Evolutionary conservation across 441 rosid species (phyloP), one percentile per base, ranked within the genome.

Genomic region (Jatropha multifida): DNA sequence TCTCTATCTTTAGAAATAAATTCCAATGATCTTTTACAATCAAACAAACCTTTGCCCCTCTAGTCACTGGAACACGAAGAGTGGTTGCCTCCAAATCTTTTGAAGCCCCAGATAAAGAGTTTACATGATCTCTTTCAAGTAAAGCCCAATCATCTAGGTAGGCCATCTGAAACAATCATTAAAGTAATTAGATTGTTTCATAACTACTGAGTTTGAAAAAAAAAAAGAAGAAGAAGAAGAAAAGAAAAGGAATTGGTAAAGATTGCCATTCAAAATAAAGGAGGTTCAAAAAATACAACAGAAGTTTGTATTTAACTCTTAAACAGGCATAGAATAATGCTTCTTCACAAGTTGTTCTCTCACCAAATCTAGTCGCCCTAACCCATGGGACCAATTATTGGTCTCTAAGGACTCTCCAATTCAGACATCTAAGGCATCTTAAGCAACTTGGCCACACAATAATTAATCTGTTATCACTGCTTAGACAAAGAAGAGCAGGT

Each of bases 21-120:
- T 44, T 41, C 54, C 51, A 15, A 52, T 52, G 14, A 67, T 65
- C 61, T 54, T 51, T 71, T 20, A 63, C 66, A 76, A 76, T 26
- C 48, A 20, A 82, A 68, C 72, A 27, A 84, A 94, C 99, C 90
- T 85, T 89, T 84, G 98, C 91, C 79, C 96, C 97, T 73, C 92
- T 93, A 48, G 91, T 88, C 23, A 91, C 81, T 38, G 99, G 99
- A 83, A 96, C 86, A 70, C 96, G 97, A 69, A 90, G 91, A 72
- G 99, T 96, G 83, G 89, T 89, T 7, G 98, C 97, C 87, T 94
- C 90, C 76, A 96, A 84, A 88, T 90, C 98, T 80, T 91, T 88
- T 65, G 86, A 85, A 68, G 91, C 92, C 74, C 96, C 94, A 71
- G 87, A 83, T 90, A 96, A 82, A 74, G 97, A 92, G 80, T 82